These are phyloP conservation scores for Phialemoniopsis sp. DNA, from an alignment of 2,329 filamentous ascomycete species.

Conservation along the genomic window DNA sequence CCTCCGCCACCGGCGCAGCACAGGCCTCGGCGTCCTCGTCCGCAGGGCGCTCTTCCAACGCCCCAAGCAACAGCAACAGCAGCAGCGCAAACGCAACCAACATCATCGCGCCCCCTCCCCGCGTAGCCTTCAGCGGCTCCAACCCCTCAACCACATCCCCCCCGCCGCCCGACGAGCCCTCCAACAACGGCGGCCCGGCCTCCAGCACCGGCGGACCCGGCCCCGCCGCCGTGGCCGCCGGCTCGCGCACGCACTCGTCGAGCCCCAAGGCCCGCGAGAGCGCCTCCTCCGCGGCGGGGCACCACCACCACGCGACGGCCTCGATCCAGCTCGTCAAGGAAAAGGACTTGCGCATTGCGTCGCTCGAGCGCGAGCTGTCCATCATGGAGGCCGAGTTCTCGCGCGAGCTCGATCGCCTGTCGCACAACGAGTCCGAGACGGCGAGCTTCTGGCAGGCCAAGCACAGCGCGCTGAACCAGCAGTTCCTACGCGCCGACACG, in stretches of 20 bases:
- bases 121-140: conserved; percentile 29
- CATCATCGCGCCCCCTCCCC: conserved; percentile 34
- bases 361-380: conserved; percentile 47
- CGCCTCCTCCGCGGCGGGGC: conserved; percentile 2
- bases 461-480: conserved; percentile 47
- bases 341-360: conserved; percentile 47
- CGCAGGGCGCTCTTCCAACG: conserved; percentile 19
- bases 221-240: neutral
- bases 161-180: conserved; percentile 19
- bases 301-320: conserved; percentile 10
- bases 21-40: conserved; percentile 14
- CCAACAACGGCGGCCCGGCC: conserved; percentile 6
- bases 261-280: neutral
- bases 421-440: conserved; percentile 49
- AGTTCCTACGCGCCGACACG: conserved; percentile 46
- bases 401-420: conserved; percentile 47
- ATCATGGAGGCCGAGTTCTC: conserved; percentile 50
- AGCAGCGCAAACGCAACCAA: no score
- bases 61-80: conserved; percentile 8
- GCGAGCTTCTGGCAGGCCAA: conserved; percentile 55
- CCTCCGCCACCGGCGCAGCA: conserved; percentile 19
- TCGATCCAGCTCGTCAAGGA: conserved; percentile 28
- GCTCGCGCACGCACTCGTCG: neutral
- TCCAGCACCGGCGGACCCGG: conserved; percentile 4
- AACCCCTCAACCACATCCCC: conserved; percentile 17